phyloP scores from a whole-genome alignment of 345 rosid species.

The Heritiera fomes region DNA sequence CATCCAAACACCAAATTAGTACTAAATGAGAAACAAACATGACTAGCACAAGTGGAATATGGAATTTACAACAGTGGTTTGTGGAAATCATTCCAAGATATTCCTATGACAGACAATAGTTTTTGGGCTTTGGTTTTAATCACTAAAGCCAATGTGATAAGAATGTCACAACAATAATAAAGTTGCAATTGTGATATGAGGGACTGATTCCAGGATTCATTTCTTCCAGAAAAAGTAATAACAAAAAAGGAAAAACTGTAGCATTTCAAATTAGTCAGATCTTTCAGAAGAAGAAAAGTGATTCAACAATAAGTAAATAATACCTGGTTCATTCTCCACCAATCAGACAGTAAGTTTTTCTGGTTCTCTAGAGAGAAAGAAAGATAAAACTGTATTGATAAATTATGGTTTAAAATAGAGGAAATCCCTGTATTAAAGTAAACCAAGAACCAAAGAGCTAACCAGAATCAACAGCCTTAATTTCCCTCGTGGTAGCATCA shows the following conservation, averaged over 20 bases:
- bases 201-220: background rate
- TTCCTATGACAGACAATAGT: background rate
- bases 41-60: background rate
- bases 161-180: background rate
- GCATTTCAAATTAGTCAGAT: background rate
- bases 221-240: background rate
- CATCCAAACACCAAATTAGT: background rate
- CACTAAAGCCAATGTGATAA: background rate
- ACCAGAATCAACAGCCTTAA: conserved; percentile 99
- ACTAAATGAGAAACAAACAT: background rate
- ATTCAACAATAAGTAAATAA: conserved; percentile 1
- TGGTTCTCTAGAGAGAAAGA: conserved; percentile 66
- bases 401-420: background rate
- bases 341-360: conserved; percentile 80
- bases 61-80: background rate
- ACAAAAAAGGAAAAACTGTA: background rate
- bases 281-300: background rate
- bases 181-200: background rate
- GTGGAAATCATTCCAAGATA: background rate
- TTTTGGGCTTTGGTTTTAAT: background rate
- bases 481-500: conserved; percentile 89
- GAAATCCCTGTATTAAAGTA: background rate
- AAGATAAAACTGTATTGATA: background rate
- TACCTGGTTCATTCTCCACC: conserved; percentile 87
- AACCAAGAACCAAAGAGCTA: conserved; percentile 10